phyloP scores from a whole-genome alignment of 169 alveolate species.

The Plasmodium vinckei region DNA sequence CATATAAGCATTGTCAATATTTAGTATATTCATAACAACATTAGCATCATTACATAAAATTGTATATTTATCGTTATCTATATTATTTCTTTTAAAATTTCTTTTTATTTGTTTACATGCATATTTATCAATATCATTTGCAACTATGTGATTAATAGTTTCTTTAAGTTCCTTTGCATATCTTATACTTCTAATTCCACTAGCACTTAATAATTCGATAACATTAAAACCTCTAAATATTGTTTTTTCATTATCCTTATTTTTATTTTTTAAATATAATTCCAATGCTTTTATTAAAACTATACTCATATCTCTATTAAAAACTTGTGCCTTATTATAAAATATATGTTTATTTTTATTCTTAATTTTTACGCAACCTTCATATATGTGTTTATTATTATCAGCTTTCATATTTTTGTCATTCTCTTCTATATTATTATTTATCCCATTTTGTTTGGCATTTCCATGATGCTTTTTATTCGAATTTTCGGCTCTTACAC shows the following conservation, averaged over 20 bases:
- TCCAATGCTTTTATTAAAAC: conserved; percentile 87
- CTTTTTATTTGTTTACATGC: conserved; percentile 80
- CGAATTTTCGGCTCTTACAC: background rate
- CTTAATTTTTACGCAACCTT: conserved; percentile 85
- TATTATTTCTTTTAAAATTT: conserved; percentile 77
- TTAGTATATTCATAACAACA: conserved; percentile 70
- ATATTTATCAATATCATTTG: conserved; percentile 91
- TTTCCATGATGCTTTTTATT: background rate
- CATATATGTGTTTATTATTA: conserved; percentile 77
- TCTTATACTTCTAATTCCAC: conserved; percentile 91
- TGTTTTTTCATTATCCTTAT: conserved; percentile 69
- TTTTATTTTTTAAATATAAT: conserved; percentile 77
- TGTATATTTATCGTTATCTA: conserved; percentile 76
- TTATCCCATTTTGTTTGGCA: conserved; percentile 4
- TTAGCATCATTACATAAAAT: conserved; percentile 85
- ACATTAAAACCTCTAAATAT: conserved; percentile 82
- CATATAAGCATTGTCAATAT: conserved; percentile 33
- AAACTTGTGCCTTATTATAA: conserved; percentile 94
- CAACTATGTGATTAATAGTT: conserved; percentile 82
- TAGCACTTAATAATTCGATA: conserved; percentile 85
- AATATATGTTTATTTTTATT: conserved; percentile 82
- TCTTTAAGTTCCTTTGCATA: conserved; percentile 91
- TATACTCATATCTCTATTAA: conserved; percentile 94
- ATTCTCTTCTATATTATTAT: conserved; percentile 3
- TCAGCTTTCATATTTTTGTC: background rate